These are phyloP conservation scores for Phytophthora sansomeana DNA, from an alignment of 352 stramenopile species.

Conservation along the genomic window DNA sequence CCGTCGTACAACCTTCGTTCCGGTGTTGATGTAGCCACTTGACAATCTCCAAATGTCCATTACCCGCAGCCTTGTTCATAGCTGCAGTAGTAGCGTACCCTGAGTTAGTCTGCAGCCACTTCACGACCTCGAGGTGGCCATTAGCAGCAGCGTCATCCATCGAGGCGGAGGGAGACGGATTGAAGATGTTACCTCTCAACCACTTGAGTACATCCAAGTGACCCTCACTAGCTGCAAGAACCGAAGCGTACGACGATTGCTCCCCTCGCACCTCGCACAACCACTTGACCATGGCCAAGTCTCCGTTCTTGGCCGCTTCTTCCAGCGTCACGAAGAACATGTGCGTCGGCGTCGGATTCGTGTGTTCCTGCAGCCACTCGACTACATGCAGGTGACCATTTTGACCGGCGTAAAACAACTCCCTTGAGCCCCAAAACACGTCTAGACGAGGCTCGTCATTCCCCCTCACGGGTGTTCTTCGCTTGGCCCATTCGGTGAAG, in stretches of 20 bases:
- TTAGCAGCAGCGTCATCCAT: slow-evolving; percentile 44
- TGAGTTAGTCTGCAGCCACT: slow-evolving; percentile 38
- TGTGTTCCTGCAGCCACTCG: slow-evolving; percentile 47
- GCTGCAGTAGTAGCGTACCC: slow-evolving; percentile 24
- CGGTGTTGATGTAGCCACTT: slow-evolving; percentile 39
- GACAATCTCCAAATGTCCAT: slow-evolving; percentile 39
- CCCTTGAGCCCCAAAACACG: slow-evolving; percentile 47
- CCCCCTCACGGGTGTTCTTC: slow-evolving; percentile 17
- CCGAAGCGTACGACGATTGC: slow-evolving; percentile 42
- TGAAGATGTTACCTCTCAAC: slow-evolving; percentile 36
- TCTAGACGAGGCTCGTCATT: background rate
- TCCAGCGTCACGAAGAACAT: slow-evolving; percentile 59
- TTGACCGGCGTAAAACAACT: slow-evolving; percentile 47
- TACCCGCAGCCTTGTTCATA: slow-evolving; percentile 43
- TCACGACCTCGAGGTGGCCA: slow-evolving; percentile 28
- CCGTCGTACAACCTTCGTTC: slow-evolving; percentile 39
- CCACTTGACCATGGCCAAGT: slow-evolving; percentile 47
- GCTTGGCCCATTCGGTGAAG: slow-evolving; percentile 23
- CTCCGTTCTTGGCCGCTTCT: slow-evolving; percentile 41
- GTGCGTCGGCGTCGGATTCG: slow-evolving; percentile 40
- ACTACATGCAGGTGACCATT: slow-evolving; percentile 43
- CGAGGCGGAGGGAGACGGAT: slow-evolving; percentile 27
- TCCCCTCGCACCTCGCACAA: slow-evolving; percentile 43
- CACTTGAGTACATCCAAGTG: slow-evolving; percentile 47
- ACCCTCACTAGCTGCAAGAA: slow-evolving; percentile 40